phyloP scores from a whole-genome alignment of 768 basidiomycete genomes.

The Suillus spraguei region DNA sequence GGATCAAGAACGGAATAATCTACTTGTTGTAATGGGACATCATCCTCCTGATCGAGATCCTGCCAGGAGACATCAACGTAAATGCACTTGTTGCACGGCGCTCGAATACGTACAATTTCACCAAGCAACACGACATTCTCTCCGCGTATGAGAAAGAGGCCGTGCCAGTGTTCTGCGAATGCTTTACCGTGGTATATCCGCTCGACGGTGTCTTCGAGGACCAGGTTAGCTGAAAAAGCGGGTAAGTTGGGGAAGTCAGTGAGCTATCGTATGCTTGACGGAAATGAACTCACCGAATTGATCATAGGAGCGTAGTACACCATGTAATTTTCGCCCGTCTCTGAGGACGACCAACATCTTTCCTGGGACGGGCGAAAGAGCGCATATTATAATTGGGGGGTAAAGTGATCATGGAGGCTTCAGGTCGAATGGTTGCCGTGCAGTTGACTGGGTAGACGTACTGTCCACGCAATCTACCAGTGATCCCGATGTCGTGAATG shows the following conservation, averaged over 20 bases:
- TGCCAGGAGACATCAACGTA: conserved; percentile 31
- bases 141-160: conserved; percentile 92
- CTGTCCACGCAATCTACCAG: conserved; percentile 99
- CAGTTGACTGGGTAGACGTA: conserved; percentile 72
- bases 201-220: conserved; percentile 94
- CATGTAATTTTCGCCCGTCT: conserved; percentile 95
- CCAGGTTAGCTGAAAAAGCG: conserved; percentile 80
- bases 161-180: conserved; percentile 87
- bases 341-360: conserved; percentile 98
- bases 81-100: neutral
- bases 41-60: conserved; percentile 94
- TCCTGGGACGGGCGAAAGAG: conserved; percentile 55
- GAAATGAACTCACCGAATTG: conserved; percentile 80
- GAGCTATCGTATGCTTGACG: conserved; percentile 4
- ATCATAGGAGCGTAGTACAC: conserved; percentile 96
- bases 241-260: conserved; percentile 9
- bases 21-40: conserved; percentile 75
- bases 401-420: conserved; percentile 48
- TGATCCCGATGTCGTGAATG: conserved; percentile 98
- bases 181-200: conserved; percentile 88
- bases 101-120: conserved; percentile 76
- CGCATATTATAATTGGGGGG: conserved; percentile 20
- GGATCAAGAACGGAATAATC: conserved; percentile 71
- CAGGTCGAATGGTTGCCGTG: conserved; percentile 48
- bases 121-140: conserved; percentile 98